These are phyloP conservation scores for Amoeboaphelidium occidentale DNA, from an alignment of 371 early-diverging fungal genomes.

Conservation along the genomic window DNA sequence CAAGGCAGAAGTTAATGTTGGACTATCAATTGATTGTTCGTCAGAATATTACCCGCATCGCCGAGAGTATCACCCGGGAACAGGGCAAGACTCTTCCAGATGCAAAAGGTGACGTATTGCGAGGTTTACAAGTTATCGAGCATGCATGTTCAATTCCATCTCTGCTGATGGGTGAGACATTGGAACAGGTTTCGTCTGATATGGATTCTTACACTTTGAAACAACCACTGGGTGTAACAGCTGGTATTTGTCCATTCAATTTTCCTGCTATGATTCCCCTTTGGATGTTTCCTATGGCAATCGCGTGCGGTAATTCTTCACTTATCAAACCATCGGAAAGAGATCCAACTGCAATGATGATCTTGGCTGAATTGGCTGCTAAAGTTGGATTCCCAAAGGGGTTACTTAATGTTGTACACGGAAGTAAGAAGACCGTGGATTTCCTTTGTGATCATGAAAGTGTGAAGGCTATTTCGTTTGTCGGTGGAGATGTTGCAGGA, in stretches of 20 bases:
- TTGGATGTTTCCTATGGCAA: constrained; percentile 91
- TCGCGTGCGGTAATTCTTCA: constrained; percentile 68
- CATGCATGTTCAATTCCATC: constrained; percentile 53
- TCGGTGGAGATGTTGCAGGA: constrained; percentile 73
- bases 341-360: constrained; percentile 85
- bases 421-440: constrained; percentile 67
- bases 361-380: constrained; percentile 63
- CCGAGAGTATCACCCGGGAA: constrained; percentile 59
- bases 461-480: constrained; percentile 84
- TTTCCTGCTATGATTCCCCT: constrained; percentile 9
- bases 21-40: constrained; percentile 68
- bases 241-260: constrained; percentile 84
- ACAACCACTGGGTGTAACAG: constrained; percentile 85
- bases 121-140: constrained; percentile 66
- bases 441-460: constrained; percentile 59
- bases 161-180: constrained; percentile 44
- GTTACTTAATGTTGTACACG: constrained; percentile 83
- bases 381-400: constrained; percentile 85
- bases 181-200: constrained; percentile 12
- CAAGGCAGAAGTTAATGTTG: constrained; percentile 64
- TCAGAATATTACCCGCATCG: constrained; percentile 54
- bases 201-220: constrained; percentile 90
- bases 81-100: constrained; percentile 88
- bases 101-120: constrained; percentile 71
- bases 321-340: constrained; percentile 83